A percentile compares a stretch with the other conserved stretches of the same genome.
These are phyloP conservation scores for Chaetoceros muelleri DNA, from an alignment of 108 stramenopile genomes.

Conservation along the genomic window DNA sequence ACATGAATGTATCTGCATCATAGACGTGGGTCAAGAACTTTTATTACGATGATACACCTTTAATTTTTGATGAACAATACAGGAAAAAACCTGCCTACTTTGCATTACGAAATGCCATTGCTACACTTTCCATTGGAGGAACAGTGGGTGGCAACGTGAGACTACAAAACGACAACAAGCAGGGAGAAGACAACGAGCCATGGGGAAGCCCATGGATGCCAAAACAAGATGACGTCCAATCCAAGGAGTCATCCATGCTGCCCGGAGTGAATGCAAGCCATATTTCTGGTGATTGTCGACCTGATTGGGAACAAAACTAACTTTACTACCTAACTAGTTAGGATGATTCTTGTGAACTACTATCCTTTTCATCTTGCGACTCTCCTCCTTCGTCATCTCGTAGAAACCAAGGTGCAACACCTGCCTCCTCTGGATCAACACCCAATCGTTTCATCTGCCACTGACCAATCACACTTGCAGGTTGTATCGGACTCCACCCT, in stretches of 20 bases:
- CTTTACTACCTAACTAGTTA: constrained; percentile 1
- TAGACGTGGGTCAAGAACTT: constrained; percentile 78
- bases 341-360: constrained; percentile 5
- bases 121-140: constrained; percentile 45
- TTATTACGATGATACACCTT: constrained; percentile 71
- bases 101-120: constrained; percentile 57
- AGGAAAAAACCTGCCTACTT: constrained; percentile 53
- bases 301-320: constrained; percentile 31
- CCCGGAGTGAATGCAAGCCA: background rate
- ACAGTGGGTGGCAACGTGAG: constrained; percentile 33
- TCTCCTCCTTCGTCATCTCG: constrained; percentile 24
- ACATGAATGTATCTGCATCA: too few relatives aligned
- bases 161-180: constrained; percentile 26
- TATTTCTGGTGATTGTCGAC: constrained; percentile 15
- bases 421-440: constrained; percentile 64
- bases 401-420: constrained; percentile 70
- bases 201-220: constrained; percentile 82
- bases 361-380: constrained; percentile 10
- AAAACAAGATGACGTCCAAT: constrained; percentile 29
- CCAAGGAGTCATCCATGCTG: background rate
- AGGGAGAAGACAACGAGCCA: constrained; percentile 34
- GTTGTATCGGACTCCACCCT: constrained; percentile 65
- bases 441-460: constrained; percentile 78
- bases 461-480: constrained; percentile 63
- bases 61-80: constrained; percentile 74